Evolutionary conservation across 1,284 basidiomycete species (phyloP).

Genomic region (Gymnopus androsaceus): DNA sequence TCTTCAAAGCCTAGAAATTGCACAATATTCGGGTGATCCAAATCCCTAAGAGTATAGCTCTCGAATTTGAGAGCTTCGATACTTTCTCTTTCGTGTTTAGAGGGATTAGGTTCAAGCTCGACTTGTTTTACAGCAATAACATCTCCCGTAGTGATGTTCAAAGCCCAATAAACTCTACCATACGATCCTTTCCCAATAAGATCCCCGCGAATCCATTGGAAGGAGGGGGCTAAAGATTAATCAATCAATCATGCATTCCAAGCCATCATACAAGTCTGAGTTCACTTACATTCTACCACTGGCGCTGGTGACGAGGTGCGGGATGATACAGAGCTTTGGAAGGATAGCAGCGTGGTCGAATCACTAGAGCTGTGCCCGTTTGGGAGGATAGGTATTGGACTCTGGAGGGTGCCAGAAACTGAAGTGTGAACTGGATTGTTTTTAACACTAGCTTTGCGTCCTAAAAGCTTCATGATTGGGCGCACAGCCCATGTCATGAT

Average conservation of each 20-base stretch:
- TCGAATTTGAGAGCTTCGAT: constrained; percentile 67
- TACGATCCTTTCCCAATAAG: constrained; percentile 78
- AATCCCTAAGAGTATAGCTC: constrained; percentile 64
- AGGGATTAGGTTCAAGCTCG: constrained; percentile 59
- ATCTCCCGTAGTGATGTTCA: constrained; percentile 77
- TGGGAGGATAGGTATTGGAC: too few relatives aligned
- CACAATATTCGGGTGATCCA: constrained; percentile 76
- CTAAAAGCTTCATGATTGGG: too few relatives aligned
- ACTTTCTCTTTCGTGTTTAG: constrained; percentile 54
- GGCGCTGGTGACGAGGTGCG: not conserved
- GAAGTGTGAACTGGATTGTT: too few relatives aligned
- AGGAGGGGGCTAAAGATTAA: constrained; percentile 25
- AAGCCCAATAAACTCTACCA: constrained; percentile 72
- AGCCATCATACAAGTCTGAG: not conserved
- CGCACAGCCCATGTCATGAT: constrained; percentile 7
- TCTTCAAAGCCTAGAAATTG: constrained; percentile 73
- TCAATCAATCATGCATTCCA: not conserved
- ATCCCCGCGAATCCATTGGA: constrained; percentile 78
- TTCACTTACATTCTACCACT: not conserved
- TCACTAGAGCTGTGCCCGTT: not conserved
- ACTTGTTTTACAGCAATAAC: constrained; percentile 86
- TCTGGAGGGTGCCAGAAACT: not conserved
- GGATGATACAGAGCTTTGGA: not conserved
- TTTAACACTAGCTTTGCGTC: too few relatives aligned
- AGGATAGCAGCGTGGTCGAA: not conserved